Base-by-base conservation (phyloP, 2,329 filamentous ascomycete species). In the Teratosphaeria epicoccoides region DNA sequence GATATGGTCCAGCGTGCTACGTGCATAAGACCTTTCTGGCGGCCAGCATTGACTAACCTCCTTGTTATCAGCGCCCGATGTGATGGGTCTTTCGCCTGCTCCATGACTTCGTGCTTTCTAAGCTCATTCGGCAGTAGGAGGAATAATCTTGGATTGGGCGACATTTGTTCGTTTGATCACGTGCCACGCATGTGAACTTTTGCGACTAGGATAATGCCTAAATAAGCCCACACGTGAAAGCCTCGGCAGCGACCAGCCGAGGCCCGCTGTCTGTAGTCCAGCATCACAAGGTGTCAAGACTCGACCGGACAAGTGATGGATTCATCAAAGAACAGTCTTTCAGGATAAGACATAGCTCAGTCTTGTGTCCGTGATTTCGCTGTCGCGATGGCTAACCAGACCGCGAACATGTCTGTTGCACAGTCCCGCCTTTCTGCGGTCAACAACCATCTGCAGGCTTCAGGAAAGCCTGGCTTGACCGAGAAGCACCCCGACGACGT, bases 401-500 rank as follows among this genome's bases (percentile, higher is more conserved):
- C 49, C 43, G 26, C 51, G 24, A 58, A 53, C n/a, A 53, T 55
- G 52, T 43, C 52, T 12, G 58, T 59, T 10, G 61, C 59, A 10
- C 60, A 58, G 43, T 37, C 46, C 59, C 79, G 80, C 61, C 75
- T 83, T 47, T 73, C 72, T 54, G 79, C 82, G 66, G 76, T 83
- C 55, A 71, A 75, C 50, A 74, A 74, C 58, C 80, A 83, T 64
- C 70, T 82, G 58, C 66, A 69, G 53, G 65, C 71, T n/a, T 66
- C 68, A 47, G 73, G 73, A 49, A 70, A 63, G 57, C 62, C 70
- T 55, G 64, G 68, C 6, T 63, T 79, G 44, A 66, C 77, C 44
- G 67, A 71, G 63, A 77, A 83, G 67, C 73, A 76, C 57, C 75
- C 79, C 46, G 78, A 83, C 69, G 81, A 84, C 66, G 82, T 97